Evolutionary conservation across 495 filamentous ascomycete genomes (phyloP).

Genomic region (Apodospora peruviana): DNA sequence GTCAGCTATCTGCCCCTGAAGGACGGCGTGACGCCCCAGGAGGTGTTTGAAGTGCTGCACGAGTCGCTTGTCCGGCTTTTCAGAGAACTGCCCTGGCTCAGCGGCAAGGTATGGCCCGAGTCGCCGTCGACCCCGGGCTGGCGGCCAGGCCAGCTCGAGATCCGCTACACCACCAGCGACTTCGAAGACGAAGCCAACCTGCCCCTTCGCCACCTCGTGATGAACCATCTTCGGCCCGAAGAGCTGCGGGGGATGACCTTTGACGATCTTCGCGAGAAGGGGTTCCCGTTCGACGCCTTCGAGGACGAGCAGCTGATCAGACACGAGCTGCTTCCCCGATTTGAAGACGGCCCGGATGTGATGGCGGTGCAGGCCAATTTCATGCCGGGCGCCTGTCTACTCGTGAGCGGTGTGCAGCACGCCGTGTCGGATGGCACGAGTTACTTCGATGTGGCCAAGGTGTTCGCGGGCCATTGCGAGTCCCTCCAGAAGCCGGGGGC

Average conservation of each 20-base stretch:
- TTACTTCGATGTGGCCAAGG: conserved; percentile 1
- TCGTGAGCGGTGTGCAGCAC: conserved; percentile 5
- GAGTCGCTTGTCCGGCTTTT: conserved; percentile 9
- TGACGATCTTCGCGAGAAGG: conserved; percentile 8
- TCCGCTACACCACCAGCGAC: conserved; percentile 6
- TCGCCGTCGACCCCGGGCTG: conserved; percentile 6
- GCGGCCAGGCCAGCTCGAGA: conserved; percentile 17
- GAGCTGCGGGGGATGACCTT: background rate
- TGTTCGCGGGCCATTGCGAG: conserved; percentile 11
- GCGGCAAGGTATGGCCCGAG: conserved; percentile 5
- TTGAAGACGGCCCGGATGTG: conserved; percentile 9
- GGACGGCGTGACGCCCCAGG: background rate
- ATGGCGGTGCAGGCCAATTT: conserved; percentile 16
- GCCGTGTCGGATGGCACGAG: conserved; percentile 6
- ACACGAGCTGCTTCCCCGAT: background rate
- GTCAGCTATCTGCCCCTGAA: conserved; percentile 6
- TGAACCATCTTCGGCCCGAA: conserved; percentile 4
- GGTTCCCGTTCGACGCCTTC: conserved; percentile 7
- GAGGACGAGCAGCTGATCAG: conserved; percentile 9
- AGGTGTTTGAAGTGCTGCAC: conserved; percentile 4
- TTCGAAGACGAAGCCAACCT: background rate
- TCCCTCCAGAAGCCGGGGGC: background rate
- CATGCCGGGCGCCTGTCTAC: conserved; percentile 8
- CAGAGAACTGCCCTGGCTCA: conserved; percentile 13
- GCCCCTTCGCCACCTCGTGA: conserved; percentile 9